These are phyloP conservation scores for Paramecium sexaurelia DNA, from an alignment of 73 alveolate species.

Conservation along the genomic window DNA sequence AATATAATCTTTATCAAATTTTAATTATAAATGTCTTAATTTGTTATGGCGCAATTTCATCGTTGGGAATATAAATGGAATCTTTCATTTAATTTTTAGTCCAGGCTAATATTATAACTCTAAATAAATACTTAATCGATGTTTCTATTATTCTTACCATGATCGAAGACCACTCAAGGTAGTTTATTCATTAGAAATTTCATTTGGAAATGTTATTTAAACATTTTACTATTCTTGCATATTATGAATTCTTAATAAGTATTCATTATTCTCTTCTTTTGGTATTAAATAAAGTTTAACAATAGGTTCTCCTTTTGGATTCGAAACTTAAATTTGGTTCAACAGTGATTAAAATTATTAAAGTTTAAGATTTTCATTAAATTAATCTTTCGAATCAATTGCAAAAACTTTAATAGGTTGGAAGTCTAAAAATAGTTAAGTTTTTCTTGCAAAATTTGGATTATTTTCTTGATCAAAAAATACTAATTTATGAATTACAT, in stretches of 20 bases:
- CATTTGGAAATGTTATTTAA: neutral
- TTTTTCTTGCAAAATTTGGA: constrained; percentile 1
- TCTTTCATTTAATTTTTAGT: neutral
- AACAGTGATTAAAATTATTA: neutral
- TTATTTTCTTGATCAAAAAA: neutral
- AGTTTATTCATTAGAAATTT: neutral
- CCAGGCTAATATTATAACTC: neutral
- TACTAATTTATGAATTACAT: neutral
- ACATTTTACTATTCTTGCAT: neutral
- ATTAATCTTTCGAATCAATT: neutral
- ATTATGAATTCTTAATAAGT: constrained; percentile 24
- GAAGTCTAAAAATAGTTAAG: neutral
- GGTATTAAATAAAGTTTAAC: neutral
- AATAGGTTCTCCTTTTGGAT: neutral
- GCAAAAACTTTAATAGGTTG: neutral
- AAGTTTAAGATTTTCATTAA: neutral
- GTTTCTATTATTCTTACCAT: neutral
- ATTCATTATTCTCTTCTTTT: neutral
- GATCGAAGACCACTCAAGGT: neutral
- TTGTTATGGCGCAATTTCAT: neutral
- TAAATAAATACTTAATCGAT: neutral
- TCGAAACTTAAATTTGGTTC: neutral
- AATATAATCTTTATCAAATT: neutral
- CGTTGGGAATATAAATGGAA: neutral
- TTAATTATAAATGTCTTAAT: neutral